These are phyloP conservation scores for Plasmodium reichenowi DNA, from an alignment of 169 alveolate species.

Conservation along the genomic window DNA sequence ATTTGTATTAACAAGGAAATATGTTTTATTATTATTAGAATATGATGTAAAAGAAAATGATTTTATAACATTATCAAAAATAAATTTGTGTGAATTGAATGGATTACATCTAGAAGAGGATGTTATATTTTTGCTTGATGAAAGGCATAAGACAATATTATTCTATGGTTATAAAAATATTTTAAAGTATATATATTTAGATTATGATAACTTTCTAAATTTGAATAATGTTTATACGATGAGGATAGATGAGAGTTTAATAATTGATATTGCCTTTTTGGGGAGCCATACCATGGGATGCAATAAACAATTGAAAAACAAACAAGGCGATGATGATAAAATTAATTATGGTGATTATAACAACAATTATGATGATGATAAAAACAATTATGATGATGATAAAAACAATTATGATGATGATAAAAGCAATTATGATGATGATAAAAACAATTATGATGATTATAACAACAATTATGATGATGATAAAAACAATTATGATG, in stretches of 20 bases:
- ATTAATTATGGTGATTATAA: not conserved
- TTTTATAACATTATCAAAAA: constrained; percentile 35
- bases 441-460: not conserved
- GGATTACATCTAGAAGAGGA: constrained; percentile 45
- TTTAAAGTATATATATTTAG: constrained; percentile 54
- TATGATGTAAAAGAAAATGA: constrained; percentile 40
- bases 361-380: not conserved
- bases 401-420: not conserved
- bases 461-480: too few relatives aligned
- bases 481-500: too few relatives aligned
- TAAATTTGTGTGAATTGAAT: constrained; percentile 42
- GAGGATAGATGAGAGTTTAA: constrained; percentile 58
- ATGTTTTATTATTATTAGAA: constrained; percentile 33
- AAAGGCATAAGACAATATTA: constrained; percentile 51
- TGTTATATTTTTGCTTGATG: constrained; percentile 51
- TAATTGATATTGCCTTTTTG: constrained; percentile 42
- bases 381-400: not conserved
- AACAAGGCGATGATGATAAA: too few relatives aligned
- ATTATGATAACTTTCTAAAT: constrained; percentile 49
- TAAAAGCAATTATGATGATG: not conserved
- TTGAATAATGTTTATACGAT: constrained; percentile 29
- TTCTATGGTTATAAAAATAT: constrained; percentile 66
- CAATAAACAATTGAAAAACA: too few relatives aligned
- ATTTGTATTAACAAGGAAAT: constrained; percentile 53
- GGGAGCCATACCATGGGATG: too few relatives aligned